Percentiles rank a stretch among this genome's conserved stretches.
These are phyloP conservation scores for Pseudomonodictys pantanalensis DNA, from an alignment of 495 filamentous ascomycete genomes.

Conservation along the genomic window DNA sequence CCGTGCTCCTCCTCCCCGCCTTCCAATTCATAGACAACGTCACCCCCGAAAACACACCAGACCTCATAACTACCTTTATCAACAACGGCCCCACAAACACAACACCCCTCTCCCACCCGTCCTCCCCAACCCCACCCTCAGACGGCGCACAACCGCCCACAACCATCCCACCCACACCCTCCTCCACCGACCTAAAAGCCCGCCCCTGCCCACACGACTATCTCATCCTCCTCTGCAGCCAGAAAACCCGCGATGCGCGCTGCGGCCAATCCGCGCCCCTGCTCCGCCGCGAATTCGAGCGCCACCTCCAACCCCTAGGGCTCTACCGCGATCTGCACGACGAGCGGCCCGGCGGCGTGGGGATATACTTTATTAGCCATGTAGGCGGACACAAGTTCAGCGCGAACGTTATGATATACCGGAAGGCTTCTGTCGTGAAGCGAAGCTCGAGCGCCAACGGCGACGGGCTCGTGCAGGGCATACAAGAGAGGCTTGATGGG, in stretches of 20 bases:
- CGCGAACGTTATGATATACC: conserved; percentile 89
- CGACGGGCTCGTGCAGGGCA: conserved; percentile 36
- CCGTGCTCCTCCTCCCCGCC: conserved; percentile 79
- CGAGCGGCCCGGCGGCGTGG: conserved; percentile 81
- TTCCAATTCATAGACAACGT: conserved; percentile 87
- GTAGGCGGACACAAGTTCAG: conserved; percentile 93
- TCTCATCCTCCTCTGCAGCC: conserved; percentile 90
- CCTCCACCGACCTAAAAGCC: conserved; percentile 55
- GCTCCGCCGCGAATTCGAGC: conserved; percentile 79
- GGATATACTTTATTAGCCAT: conserved; percentile 93
- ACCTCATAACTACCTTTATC: conserved; percentile 69
- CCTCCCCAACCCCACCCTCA: conserved; percentile 7
- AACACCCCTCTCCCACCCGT: conserved; percentile 56
- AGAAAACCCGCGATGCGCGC: conserved; percentile 86
- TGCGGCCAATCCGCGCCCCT: conserved; percentile 92
- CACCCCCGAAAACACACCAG: conserved; percentile 68
- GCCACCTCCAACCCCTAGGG: conserved; percentile 79
- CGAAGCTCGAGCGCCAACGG: conserved; percentile 51
- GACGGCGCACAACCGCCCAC: conserved; percentile 6
- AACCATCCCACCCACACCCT: conserved; percentile 35
- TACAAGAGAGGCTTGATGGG: conserved; percentile 16
- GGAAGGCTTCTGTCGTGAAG: conserved; percentile 53
- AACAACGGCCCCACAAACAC: conserved; percentile 71
- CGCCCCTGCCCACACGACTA: conserved; percentile 75
- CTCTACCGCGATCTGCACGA: conserved; percentile 86